Conservation (phyloP, 257 asterid species). For the Jasminum sambac region DNA sequence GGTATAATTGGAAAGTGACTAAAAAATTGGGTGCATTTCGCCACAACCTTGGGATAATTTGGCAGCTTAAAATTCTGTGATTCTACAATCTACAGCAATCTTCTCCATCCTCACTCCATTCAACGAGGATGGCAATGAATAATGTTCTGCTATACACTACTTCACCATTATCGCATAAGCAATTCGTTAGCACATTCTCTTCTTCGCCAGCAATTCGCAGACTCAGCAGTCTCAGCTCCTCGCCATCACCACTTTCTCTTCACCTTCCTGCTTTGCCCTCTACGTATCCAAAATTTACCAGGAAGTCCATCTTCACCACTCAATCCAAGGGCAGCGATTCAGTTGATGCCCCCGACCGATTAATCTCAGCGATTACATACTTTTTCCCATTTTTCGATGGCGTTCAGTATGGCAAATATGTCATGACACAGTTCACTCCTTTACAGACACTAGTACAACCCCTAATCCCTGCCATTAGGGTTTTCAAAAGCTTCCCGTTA, state of each 20-base stretch:
- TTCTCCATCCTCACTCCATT: slow-evolving; percentile 6
- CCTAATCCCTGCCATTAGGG: slow-evolving; percentile 75
- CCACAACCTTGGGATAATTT: too few relatives aligned
- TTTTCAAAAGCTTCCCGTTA: slow-evolving; percentile 86
- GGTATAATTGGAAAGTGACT: too few relatives aligned
- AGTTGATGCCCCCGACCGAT: slow-evolving; percentile 80
- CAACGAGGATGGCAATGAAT: slow-evolving; percentile 48
- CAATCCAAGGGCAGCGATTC: slow-evolving; percentile 63
- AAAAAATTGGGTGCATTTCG: too few relatives aligned
- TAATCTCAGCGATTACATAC: slow-evolving; percentile 82
- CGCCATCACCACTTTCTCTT: slow-evolving; percentile 17
- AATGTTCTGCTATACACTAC: slow-evolving; percentile 38
- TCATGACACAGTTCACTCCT: slow-evolving; percentile 76
- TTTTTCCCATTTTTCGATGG: slow-evolving; percentile 98
- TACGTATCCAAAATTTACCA: slow-evolving; percentile 21
- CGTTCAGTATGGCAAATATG: slow-evolving; percentile 82
- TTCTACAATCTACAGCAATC: slow-evolving; percentile 25
- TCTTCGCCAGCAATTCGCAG: slow-evolving; percentile 4
- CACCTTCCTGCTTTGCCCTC: slow-evolving; percentile 32
- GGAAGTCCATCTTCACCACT: slow-evolving; percentile 28
- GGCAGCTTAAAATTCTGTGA: slow-evolving; percentile 16
- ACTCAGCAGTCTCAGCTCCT: slow-evolving; percentile 13
- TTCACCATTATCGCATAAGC: slow-evolving; percentile 21
- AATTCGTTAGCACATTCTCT: slow-evolving; percentile 28
- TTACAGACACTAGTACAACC: slow-evolving; percentile 73